These are phyloP conservation scores for Leccinum subgranulosum DNA, from an alignment of 768 basidiomycete species.

Conservation along the genomic window DNA sequence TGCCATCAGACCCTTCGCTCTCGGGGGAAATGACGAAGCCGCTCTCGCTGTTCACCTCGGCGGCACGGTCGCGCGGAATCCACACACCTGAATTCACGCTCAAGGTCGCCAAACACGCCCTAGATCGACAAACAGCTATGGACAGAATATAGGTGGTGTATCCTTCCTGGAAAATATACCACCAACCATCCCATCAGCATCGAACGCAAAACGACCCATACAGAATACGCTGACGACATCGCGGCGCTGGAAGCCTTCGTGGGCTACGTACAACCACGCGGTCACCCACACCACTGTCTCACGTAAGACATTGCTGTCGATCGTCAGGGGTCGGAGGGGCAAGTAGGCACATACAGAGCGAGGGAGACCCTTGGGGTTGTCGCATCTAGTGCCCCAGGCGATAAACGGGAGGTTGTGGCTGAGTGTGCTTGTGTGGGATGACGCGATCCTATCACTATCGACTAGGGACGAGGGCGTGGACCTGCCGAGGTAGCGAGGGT, in stretches of 20 bases:
- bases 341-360: no score
- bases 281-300: slow-evolving; percentile 41
- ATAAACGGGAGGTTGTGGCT: no score
- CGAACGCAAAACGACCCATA: neutral
- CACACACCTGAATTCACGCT: slow-evolving; percentile 38
- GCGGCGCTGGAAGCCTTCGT: slow-evolving; percentile 6
- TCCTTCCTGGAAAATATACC: slow-evolving; percentile 12
- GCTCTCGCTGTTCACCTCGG: slow-evolving; percentile 47
- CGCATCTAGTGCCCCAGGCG: no score
- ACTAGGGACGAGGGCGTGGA: no score
- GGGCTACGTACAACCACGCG: no score
- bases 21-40: slow-evolving; percentile 29
- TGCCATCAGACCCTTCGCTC: slow-evolving; percentile 41
- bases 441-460: no score
- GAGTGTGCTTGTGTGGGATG: no score
- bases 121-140: neutral
- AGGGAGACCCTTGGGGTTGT: no score
- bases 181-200: neutral
- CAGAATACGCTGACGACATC: slow-evolving; percentile 1
- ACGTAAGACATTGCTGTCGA: no score
- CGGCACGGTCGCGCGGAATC: slow-evolving; percentile 22
- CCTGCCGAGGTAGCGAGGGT: no score
- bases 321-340: no score
- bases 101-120: slow-evolving; percentile 22
- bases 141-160: neutral